Evolutionary conservation across 139 green algal species (phyloP), one percentile per base, ranked within the genome.

Genomic region (Zygnema circumcarinatum): DNA sequence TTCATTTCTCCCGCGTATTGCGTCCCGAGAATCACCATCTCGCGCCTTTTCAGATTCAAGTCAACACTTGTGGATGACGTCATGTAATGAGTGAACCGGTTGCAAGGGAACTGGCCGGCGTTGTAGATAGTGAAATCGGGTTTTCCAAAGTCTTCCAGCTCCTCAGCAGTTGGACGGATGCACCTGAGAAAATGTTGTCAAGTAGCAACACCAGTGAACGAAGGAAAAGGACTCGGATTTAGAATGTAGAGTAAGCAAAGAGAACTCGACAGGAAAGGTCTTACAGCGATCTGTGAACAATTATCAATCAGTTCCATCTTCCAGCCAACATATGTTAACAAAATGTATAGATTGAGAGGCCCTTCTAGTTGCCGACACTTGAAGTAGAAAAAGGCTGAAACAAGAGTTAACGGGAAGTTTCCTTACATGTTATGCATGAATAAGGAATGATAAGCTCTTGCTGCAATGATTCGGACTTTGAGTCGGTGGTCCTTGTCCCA

Each of bases 91-190:
- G 76, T 96, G 88, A 95, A 96, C 74, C 93, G 91, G 92, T 98
- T 96, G 91, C 93, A 95, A 38, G 94, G 94, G 94, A 97, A 97
- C 38, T 93, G 92, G 42, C 95, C 95, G 38, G 94, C 96, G 89
- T 98, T 98, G 93, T 96, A 97, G 87, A 98, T 98, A 1, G 95
- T 96, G 89, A 98, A 98, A 88, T 98, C 96, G 39, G 96, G 96
- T 11, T 94, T 95, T 32, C 84, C 84, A 79, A 90, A 90, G 21
- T 94, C 94, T 20, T 92, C 78, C 16, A 98, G 93, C 94, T 98
- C 95, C 72, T 95, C 90, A 25, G 91, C 76, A 0, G 91, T 96
- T 29, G 89, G 86, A 22, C 89, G 85, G 68, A 98, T 98, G 80
- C 84, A 89, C 84, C 84, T 89, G 80, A 67, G 11, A 20, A 79